Evolutionary conservation across 2,329 filamentous ascomycete genomes (phyloP).

Genomic region (Boeremia lycopersici): DNA sequence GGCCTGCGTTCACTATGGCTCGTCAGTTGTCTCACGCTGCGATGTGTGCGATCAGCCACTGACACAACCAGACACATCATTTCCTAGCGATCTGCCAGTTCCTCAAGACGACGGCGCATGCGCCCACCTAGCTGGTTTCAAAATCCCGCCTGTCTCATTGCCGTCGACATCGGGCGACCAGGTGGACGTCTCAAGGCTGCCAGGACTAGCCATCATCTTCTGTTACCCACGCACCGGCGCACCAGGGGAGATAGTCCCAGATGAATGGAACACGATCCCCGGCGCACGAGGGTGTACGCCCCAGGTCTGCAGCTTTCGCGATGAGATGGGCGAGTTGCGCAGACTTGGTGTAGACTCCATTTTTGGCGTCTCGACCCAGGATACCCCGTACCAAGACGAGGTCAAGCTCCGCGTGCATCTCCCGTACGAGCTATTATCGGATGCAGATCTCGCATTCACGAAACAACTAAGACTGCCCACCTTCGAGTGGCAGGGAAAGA

Average conservation of each 20-base stretch:
- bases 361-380: conserved; percentile 50
- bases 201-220: conserved; percentile 50
- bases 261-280: conserved; percentile 51
- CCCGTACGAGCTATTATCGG: conserved; percentile 51
- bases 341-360: conserved; percentile 34
- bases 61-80: conserved; percentile 27
- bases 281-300: conserved; percentile 53
- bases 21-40: conserved; percentile 21
- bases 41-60: conserved; percentile 15
- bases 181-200: conserved; percentile 42
- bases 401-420: conserved; percentile 47
- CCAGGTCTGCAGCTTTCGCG: conserved; percentile 53
- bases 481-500: conserved; percentile 48
- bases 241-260: conserved; percentile 49
- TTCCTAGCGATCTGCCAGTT: conserved; percentile 45
- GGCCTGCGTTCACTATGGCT: conserved; percentile 19
- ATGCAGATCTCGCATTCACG: conserved; percentile 46
- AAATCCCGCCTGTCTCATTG: conserved; percentile 40
- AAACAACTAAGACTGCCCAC: conserved; percentile 46
- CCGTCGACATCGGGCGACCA: conserved; percentile 38
- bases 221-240: conserved; percentile 51
- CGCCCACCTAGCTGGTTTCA: conserved; percentile 41
- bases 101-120: conserved; percentile 51
- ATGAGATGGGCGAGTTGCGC: conserved; percentile 29
- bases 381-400: conserved; percentile 50